A percentile compares a stretch with the other conserved stretches of the same genome.
Evolutionary conservation across 2,329 filamentous ascomycete species (phyloP).

Genomic region (Hirsutella rhossiliensis): DNA sequence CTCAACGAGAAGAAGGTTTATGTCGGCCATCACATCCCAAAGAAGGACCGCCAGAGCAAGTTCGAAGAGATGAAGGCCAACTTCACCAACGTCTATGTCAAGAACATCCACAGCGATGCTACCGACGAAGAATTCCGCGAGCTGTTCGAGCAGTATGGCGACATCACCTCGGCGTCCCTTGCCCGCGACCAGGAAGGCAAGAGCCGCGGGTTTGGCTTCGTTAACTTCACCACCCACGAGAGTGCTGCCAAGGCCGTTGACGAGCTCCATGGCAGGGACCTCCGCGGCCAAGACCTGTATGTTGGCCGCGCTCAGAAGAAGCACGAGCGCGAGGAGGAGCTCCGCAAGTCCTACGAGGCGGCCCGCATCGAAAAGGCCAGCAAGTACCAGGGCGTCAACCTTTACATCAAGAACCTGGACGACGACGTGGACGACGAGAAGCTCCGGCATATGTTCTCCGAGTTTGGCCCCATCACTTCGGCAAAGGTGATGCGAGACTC

Average conservation of each 20-base stretch:
- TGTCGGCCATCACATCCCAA: constrained; percentile 97
- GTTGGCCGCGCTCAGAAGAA: constrained; percentile 99
- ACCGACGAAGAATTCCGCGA: constrained; percentile 90
- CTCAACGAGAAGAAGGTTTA: constrained; percentile 99
- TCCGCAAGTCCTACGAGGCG: constrained; percentile 97
- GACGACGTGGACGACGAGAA: constrained; percentile 98
- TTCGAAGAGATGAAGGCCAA: constrained; percentile 99
- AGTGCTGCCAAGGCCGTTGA: constrained; percentile 78
- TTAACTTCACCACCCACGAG: constrained; percentile 92
- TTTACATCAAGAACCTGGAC: constrained; percentile 98
- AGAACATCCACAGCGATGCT: constrained; percentile 81
- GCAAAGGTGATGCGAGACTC: constrained; percentile 98
- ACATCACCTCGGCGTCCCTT: constrained; percentile 91
- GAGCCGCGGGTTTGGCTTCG: constrained; percentile 91
- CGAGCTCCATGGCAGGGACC: constrained; percentile 81
- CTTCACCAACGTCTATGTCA: constrained; percentile 99
- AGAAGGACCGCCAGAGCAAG: constrained; percentile 99
- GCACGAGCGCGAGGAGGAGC: constrained; percentile 98
- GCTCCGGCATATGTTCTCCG: constrained; percentile 82
- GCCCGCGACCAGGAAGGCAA: constrained; percentile 83
- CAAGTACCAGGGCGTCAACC: constrained; percentile 98
- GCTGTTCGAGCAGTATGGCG: constrained; percentile 83
- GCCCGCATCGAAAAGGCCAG: constrained; percentile 95
- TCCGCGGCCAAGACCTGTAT: constrained; percentile 91
- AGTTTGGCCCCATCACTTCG: constrained; percentile 91